phyloP scores from a whole-genome alignment of 129 eudicot species.

The Solidago caesia region DNA sequence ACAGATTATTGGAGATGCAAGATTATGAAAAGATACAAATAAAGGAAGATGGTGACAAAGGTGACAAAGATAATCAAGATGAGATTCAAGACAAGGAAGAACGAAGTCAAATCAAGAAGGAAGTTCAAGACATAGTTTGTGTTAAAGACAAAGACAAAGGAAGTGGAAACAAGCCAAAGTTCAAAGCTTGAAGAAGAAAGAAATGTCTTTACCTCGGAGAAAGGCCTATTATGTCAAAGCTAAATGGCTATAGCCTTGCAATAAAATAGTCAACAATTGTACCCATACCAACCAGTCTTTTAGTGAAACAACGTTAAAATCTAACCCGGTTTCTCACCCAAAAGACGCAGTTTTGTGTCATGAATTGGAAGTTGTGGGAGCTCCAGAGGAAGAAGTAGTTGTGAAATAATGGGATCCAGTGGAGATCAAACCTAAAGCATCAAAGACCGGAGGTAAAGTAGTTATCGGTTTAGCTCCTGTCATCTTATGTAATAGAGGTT shows the following conservation, averaged over 20 bases:
- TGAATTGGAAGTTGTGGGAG: conserved; percentile 15
- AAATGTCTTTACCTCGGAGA: conserved; percentile 91
- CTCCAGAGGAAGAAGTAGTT: conserved; percentile 12
- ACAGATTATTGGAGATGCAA: too few species aligned
- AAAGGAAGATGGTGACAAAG: too few species aligned
- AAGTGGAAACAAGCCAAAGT: too few species aligned
- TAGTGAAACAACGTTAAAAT: neutral
- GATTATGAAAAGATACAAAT: too few species aligned
- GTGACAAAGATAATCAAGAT: too few species aligned
- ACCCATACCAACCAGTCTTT: neutral
- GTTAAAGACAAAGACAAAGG: too few species aligned
- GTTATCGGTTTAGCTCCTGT: conserved; percentile 60
- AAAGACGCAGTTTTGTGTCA: conserved; percentile 20
- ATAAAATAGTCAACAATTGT: conserved; percentile 22
- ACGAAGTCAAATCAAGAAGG: too few species aligned
- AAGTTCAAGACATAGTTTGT: too few species aligned
- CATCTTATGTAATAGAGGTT: conserved; percentile 16
- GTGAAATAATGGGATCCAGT: conserved; percentile 41
- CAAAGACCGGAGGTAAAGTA: conserved; percentile 43
- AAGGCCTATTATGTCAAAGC: conserved; percentile 77
- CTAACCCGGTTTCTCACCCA: conserved; percentile 7
- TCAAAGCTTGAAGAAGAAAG: conserved; percentile 82
- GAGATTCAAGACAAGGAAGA: too few species aligned
- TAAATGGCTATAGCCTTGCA: conserved; percentile 80
- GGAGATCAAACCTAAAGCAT: conserved; percentile 42